Base-by-base conservation (phyloP, 2,329 filamentous ascomycete genomes). In the Neopestalotiopsis sp. region DNA sequence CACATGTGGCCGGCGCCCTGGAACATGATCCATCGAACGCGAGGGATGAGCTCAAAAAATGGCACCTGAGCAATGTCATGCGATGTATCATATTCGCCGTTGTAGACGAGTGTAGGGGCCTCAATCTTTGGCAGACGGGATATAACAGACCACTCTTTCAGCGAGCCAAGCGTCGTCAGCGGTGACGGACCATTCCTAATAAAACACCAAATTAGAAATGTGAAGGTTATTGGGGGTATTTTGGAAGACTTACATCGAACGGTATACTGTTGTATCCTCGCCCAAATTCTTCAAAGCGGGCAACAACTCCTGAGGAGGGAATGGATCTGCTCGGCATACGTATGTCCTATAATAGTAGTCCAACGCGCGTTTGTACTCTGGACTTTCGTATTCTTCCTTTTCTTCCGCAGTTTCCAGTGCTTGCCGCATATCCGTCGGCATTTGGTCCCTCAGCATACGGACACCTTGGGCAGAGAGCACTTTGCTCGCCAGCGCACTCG, bases 51-150 rank as follows among this genome's bases (percentile, higher is more conserved):
- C 64, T 75, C 71, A 40, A 75, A 76, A 56, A 74, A 73, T 4
- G 73, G 72, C 1, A 68, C 70, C 58, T 76, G 73, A 2, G 70
- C 66, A 3, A 75, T 69, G 42, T 76, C 70, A 20, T 76, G 71
- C 13, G 72, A 75, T 0, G 72, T 76, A 63, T 77, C 74, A 65
- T 73, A 72, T 32, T 75, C 74, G n/a, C 72, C 71, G 34, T 74
- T 76, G 59, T 73, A 75, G 28, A 76, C 68, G 6, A 77, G 68
- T 7, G 57, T 59, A 2, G 57, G 57, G 1, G 12, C 57, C 1
- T 13, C 14, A 2, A 75, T 75, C 10, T 72, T 45, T 3, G 68
- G 62, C 6, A 75, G 74, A 24, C 67, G 70, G 0, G 73, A 65
- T 10, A 74, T 70, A 59, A 69, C 66, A 1, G 70, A 73, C 72